Evolutionary conservation across 1,139 yeast species (phyloP).

Genomic region (Candida labiduridarum): DNA sequence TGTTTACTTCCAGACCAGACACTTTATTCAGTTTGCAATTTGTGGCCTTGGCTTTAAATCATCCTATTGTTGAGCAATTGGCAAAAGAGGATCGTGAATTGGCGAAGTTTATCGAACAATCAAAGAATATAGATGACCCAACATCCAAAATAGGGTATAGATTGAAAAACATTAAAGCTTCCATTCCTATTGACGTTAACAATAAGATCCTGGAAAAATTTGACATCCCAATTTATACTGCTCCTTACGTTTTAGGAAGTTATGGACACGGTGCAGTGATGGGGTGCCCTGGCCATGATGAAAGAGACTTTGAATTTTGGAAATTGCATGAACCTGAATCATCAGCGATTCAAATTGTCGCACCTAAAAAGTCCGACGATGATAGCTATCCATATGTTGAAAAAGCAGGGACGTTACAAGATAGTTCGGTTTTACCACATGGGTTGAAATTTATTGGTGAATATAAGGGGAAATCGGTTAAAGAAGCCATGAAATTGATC

Average conservation of each 20-base stretch:
- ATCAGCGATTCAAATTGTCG: slow-evolving; percentile 47
- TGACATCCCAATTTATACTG: slow-evolving; percentile 75
- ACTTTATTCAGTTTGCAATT: slow-evolving; percentile 83
- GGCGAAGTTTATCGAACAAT: slow-evolving; percentile 42
- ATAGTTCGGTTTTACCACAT: slow-evolving; percentile 23
- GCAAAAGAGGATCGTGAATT: slow-evolving; percentile 43
- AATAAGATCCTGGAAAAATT: slow-evolving; percentile 19
- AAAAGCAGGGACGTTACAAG: slow-evolving; percentile 57
- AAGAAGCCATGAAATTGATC: slow-evolving; percentile 56
- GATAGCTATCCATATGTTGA: slow-evolving; percentile 45
- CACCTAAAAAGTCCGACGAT: slow-evolving; percentile 28
- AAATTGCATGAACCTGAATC: slow-evolving; percentile 52
- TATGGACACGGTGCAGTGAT: slow-evolving; percentile 94
- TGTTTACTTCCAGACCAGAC: slow-evolving; percentile 89
- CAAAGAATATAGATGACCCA: slow-evolving; percentile 40
- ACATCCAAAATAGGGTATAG: slow-evolving; percentile 68
- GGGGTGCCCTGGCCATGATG: slow-evolving; percentile 97
- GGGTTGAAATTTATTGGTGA: slow-evolving; percentile 45
- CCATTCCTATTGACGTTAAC: slow-evolving; percentile 59
- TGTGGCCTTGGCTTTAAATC: slow-evolving; percentile 73
- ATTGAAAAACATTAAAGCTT: slow-evolving; percentile 47
- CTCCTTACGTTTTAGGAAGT: slow-evolving; percentile 82
- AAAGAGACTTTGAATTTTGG: slow-evolving; percentile 85
- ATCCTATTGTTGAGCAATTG: slow-evolving; percentile 53
- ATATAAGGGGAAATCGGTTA: slow-evolving; percentile 50